Evolutionary conservation across 2,329 filamentous ascomycete genomes (phyloP).

Genomic region (Zymoseptoria ardabiliae): DNA sequence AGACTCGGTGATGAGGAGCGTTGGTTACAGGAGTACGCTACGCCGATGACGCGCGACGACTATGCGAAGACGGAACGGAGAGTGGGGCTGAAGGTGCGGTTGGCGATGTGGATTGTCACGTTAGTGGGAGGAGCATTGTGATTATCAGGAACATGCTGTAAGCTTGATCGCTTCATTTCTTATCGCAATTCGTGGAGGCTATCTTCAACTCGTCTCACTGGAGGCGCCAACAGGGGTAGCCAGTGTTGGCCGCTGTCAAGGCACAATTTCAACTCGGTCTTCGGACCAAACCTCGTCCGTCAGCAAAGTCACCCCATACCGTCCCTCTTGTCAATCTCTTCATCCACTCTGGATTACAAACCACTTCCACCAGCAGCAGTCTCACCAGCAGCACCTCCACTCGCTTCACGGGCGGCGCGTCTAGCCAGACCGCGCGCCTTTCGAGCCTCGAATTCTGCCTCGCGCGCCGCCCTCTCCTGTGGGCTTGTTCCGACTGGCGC

Average conservation of each 20-base stretch:
- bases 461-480: background rate
- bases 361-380: background rate
- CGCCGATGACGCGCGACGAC: constrained; percentile 63
- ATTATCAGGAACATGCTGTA: constrained; percentile 2
- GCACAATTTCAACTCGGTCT: background rate
- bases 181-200: background rate
- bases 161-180: background rate
- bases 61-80: constrained; percentile 73
- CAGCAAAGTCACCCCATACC: background rate
- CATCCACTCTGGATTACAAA: background rate
- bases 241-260: background rate
- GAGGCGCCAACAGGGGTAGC: background rate
- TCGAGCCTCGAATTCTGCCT: background rate
- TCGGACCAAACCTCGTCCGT: background rate
- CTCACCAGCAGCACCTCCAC: background rate
- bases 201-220: background rate
- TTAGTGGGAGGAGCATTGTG: constrained; percentile 81
- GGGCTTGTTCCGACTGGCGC: background rate
- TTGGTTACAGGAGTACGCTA: constrained; percentile 71
- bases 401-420: background rate
- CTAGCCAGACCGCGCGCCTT: background rate
- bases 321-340: background rate
- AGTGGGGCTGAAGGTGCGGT: constrained; percentile 73
- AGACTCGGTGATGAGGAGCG: constrained; percentile 71
- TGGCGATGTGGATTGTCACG: constrained; percentile 91